Base-by-base conservation (phyloP, 2,329 filamentous ascomycete species). In the Didymella arachidicola region DNA sequence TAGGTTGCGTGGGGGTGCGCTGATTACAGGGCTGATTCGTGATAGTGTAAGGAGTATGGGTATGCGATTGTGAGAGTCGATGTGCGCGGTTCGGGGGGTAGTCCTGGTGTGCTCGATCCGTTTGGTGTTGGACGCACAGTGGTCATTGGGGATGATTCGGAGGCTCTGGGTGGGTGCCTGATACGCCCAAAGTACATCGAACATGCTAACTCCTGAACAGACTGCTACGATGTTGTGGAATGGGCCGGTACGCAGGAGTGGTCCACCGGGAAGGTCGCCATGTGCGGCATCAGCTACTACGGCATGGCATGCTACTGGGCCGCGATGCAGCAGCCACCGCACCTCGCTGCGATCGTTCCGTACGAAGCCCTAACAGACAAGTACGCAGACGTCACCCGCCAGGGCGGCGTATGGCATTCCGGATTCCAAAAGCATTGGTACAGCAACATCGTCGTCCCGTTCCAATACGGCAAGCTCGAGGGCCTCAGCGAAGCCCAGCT, bases 241-340 rank as follows among this genome's bases (percentile, higher is more conserved):
- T 36, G 32, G 32, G 32, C 32, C 16, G 32, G 32, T 18, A 36
- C 32, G 6, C 32, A 36, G n/a, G 32, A 36, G 16, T 36, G 32
- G 32, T 36, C 32, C 3, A 14, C 32, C 32, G 32, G 32, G 16
- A 36, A 36, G 32, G 32, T 36, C 7, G 32, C 32, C 14, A 36
- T 36, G 32, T 45, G 43, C 26, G 41, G 41, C 26, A 45, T 45
- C 43, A 45, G 43, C 43, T 45, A 45, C 16, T 45, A 45, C 43
- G 43, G 43, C n/a, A 50, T 50, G 47, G 47, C 47, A 11, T 41
- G 47, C 36, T 50, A 50, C 36, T 50, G 47, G 47, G 36, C 47
- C 19, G 47, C 36, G n/a, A 50, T 50, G 26, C 47, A 50, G 11
- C 47, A 50, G 30, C 47, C 47, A 7, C 47, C 47, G 12, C 47